Conservation (phyloP, 1,284 basidiomycete genomes). For the Exsudoporus floridanus region DNA sequence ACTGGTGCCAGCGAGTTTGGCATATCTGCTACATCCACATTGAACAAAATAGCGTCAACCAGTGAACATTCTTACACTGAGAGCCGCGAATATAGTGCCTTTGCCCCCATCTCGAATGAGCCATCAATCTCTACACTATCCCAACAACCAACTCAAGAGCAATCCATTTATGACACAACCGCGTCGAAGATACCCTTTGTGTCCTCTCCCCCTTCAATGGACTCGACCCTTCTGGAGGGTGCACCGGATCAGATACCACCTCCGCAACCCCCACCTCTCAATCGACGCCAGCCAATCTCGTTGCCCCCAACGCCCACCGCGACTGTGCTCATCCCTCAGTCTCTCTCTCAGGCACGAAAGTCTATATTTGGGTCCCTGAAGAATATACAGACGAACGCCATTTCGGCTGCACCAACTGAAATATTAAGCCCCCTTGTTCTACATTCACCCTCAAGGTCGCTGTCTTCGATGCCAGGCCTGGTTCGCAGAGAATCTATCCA, state of each 20-base stretch:
- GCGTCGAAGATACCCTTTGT: slow-evolving; percentile 4
- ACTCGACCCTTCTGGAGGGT: slow-evolving; percentile 6
- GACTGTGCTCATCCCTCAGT: slow-evolving; percentile 14
- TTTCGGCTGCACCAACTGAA: slow-evolving; percentile 37
- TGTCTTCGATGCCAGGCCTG: slow-evolving; percentile 18
- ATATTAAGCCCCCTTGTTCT: slow-evolving; percentile 50
- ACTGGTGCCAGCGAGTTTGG: neutral
- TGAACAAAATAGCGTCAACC: neutral
- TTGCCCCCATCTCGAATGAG: neutral
- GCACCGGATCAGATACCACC: slow-evolving; percentile 14
- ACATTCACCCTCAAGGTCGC: slow-evolving; percentile 34
- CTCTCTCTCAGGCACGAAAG: slow-evolving; percentile 16
- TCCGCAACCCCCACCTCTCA: slow-evolving; percentile 28
- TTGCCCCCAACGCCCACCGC: slow-evolving; percentile 34
- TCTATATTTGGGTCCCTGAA: slow-evolving; percentile 29
- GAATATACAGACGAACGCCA: slow-evolving; percentile 35
- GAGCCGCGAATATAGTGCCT: neutral
- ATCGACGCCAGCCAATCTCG: slow-evolving; percentile 32
- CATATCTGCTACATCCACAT: neutral
- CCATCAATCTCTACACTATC: neutral
- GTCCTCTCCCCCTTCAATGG: slow-evolving; percentile 20
- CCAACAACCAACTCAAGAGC: slow-evolving; percentile 2
- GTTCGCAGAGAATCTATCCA: slow-evolving; percentile 27
- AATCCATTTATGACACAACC: neutral
- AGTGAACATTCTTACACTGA: neutral